Base-by-base conservation (phyloP, 169 alveolate species). In the Theileria orientalis region DNA sequence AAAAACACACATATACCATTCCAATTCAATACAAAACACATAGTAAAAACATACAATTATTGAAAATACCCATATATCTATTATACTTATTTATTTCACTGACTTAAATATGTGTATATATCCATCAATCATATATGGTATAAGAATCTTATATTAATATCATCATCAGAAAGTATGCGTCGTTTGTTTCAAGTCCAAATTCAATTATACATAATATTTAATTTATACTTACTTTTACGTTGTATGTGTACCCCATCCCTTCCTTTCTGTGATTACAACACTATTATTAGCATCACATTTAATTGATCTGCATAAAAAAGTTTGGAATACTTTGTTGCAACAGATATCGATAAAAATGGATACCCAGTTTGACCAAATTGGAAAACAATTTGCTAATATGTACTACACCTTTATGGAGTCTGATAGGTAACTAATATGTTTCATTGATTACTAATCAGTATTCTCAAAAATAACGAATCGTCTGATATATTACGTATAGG, bases 361-460 rank as follows among this genome's bases (percentile, higher is more conserved):
- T 16, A 67, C 89, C 13, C 84, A 74, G 44, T 82, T 29, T 63
- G 61, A 59, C 35, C 61, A 82, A 52, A 37, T 82, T 27, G 89
- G 89, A 5, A 69, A 35, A 27, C 76, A 82, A 66, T 82, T 82
- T 56, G 72, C 67, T 35, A 72, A 44, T 7, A 82, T 69, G 83
- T 82, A 82, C 84, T 74, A 82, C 49, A 74, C 46, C 21, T 68
- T 82, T 0, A 72, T 82, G 89, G 89, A 82, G 44, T 40, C 71
- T 13, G 76, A 82, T 76, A 74, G 89, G 89, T 82, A 27, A 27
- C 66, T 16, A 54, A 56, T 42, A 5, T 14, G 23, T 13, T 9
- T 8, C 29, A 25, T 33, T 23, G 32, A 25, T 16, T 44, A 64
- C 25, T 21, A 47, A 23, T 40, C 33, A 0, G 1, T 8, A 46